Base-by-base conservation (phyloP, 306 rosid genomes). In the Coriaria nepalensis region DNA sequence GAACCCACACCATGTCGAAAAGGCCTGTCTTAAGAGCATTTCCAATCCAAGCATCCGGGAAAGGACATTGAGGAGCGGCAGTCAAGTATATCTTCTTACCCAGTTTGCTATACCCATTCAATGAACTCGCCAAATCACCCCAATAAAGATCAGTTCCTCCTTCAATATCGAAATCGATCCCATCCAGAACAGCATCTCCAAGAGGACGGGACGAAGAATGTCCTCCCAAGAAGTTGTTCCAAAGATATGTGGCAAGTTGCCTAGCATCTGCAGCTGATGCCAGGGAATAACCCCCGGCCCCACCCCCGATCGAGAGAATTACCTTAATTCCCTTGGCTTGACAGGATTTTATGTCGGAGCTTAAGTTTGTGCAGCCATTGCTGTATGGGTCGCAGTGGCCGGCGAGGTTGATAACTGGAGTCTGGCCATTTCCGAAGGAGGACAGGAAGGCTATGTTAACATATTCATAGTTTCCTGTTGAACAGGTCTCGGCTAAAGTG, bases 191-290 rank as follows among this genome's bases (percentile, higher is more conserved):
- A 10, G 77, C 81, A 0, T 53, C 69, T 5, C 80, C 93, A 0
- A 78, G 67, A 0, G 82, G 83, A 38, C 86, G 76, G 5, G 68
- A 45, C 0, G 70, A 29, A 6, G 83, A 69, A 4, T n/a, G 36
- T 11, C 78, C 93, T 5, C 83, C 93, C 42, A 82, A 53, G 48
- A 75, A 78, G 60, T 56, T 75, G 47, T 75, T 75, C 86, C 86
- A 82, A 6, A 75, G 73, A 35, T 72, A 81, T 10, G 37, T 47
- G 2, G 86, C 72, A 33, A 78, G 76, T 10, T 67, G 56, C 53
- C 34, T 62, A 3, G 83, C 83, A 29, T 78, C 93, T 6, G 35
- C 65, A 4, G 64, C 4, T 0, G 86, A 81, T 37, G 66, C 13
- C 13, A 78, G 72, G 14, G 48, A 70, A 67, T 75, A 75, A 66